Percentiles rank a stretch among this genome's conserved stretches.
phyloP scores from a whole-genome alignment of 2,329 filamentous ascomycete species.

The Talaromyces sp. region DNA sequence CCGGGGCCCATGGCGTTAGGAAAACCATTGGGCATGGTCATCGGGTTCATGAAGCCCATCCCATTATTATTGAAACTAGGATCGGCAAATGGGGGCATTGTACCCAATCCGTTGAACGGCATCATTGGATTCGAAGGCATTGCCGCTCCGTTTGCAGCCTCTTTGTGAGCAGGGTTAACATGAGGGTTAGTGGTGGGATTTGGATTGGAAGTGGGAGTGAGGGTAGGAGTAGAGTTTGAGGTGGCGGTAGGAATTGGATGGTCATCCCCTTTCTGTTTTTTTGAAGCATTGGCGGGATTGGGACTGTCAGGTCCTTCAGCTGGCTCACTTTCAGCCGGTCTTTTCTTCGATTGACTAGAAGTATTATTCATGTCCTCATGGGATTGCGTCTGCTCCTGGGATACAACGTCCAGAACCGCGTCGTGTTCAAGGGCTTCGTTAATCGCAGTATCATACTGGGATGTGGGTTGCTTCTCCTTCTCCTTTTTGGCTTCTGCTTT shows the following conservation, averaged over 20 bases:
- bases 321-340: slow-evolving; percentile 73
- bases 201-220: neutral
- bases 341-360: slow-evolving; percentile 67
- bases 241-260: slow-evolving; percentile 10
- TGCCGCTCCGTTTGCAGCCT: slow-evolving; percentile 18
- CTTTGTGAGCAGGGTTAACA: neutral
- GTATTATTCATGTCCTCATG: slow-evolving; percentile 35
- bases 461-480: slow-evolving; percentile 40
- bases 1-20: slow-evolving; percentile 36
- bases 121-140: slow-evolving; percentile 39
- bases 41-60: slow-evolving; percentile 45
- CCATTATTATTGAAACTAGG: slow-evolving; percentile 35
- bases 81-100: slow-evolving; percentile 40
- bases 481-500: slow-evolving; percentile 50
- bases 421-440: slow-evolving; percentile 18
- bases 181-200: neutral
- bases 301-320: slow-evolving; percentile 52
- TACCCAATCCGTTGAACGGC: slow-evolving; percentile 36
- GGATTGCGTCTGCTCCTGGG: slow-evolving; percentile 32
- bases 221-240: neutral
- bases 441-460: slow-evolving; percentile 27
- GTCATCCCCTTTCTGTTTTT: slow-evolving; percentile 49
- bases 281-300: slow-evolving; percentile 35
- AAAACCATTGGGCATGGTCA: slow-evolving; percentile 40
- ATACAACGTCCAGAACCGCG: slow-evolving; percentile 11